phyloP scores from a whole-genome alignment of 2,329 filamentous ascomycete species.

The Saccharata proteae region DNA sequence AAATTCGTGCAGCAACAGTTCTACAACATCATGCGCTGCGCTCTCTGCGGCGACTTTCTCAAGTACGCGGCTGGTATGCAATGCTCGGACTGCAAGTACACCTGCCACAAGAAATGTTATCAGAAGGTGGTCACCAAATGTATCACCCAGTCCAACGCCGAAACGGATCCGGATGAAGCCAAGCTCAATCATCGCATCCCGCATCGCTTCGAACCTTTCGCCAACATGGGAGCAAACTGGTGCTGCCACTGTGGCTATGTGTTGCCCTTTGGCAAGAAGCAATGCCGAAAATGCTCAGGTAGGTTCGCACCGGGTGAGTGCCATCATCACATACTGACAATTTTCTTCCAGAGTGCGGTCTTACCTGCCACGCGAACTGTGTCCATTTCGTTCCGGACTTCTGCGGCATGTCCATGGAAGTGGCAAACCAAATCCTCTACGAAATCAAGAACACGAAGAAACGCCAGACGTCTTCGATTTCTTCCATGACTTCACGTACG shows the following conservation, averaged over 20 bases:
- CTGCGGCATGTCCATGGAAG: conserved; percentile 98
- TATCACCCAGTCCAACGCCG: conserved; percentile 98
- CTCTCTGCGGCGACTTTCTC: conserved; percentile 92
- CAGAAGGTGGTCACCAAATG: conserved; percentile 95
- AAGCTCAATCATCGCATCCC: conserved; percentile 99
- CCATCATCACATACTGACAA: conserved; percentile 12
- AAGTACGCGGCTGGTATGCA: conserved; percentile 99
- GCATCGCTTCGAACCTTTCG: conserved; percentile 92
- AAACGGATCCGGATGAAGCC: conserved; percentile 95
- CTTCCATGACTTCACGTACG: conserved; percentile 52
- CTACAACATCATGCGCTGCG: conserved; percentile 99
- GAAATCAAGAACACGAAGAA: conserved; percentile 73
- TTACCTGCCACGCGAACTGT: conserved; percentile 84
- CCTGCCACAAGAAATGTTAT: conserved; percentile 97
- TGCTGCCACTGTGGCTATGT: conserved; percentile 98
- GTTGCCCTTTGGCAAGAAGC: conserved; percentile 86
- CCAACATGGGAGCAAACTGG: conserved; percentile 97
- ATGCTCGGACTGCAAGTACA: conserved; percentile 99
- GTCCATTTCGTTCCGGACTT: conserved; percentile 96
- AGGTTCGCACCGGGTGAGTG: conserved; percentile 20
- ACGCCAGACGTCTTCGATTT: conserved; percentile 42
- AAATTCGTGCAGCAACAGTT: conserved; percentile 98
- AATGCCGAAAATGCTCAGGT: conserved; percentile 84
- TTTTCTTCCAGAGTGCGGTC: conserved; percentile 59
- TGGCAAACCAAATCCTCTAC: conserved; percentile 84